These are phyloP conservation scores for Chrysopogon serrulatus DNA, from an alignment of 176 grass and related monocot species.

Conservation along the genomic window DNA sequence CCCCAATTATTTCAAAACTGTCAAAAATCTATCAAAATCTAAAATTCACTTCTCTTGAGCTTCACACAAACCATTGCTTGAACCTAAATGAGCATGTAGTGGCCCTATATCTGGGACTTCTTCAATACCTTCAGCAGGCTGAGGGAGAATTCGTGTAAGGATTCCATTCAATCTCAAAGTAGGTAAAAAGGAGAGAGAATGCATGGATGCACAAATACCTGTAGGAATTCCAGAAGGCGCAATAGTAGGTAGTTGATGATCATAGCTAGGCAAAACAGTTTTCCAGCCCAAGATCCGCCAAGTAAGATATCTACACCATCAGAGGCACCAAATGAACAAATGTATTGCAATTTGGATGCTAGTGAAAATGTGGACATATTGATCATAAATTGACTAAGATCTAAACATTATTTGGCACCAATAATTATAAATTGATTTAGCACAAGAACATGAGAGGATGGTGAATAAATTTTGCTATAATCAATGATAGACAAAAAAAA, in stretches of 20 bases:
- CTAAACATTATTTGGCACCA: neutral
- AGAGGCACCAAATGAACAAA: no score
- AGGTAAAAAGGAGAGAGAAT: neutral
- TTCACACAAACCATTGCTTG: neutral
- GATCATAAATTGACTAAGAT: neutral
- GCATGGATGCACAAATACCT: conserved; percentile 42
- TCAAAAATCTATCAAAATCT: neutral
- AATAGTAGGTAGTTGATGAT: conserved; percentile 73
- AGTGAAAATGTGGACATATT: neutral
- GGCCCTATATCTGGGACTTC: conserved; percentile 70
- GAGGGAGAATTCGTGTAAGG: neutral
- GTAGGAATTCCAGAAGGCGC: conserved; percentile 63
- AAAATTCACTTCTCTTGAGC: neutral
- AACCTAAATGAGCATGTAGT: conserved; percentile 27
- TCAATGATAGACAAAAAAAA: neutral
- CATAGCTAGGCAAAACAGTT: conserved; percentile 82
- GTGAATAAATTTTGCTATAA: neutral
- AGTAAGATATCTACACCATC: conserved; percentile 60
- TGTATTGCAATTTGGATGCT: neutral
- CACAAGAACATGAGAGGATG: neutral
- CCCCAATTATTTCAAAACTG: neutral
- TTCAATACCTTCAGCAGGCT: conserved; percentile 75
- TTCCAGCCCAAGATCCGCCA: conserved; percentile 89
- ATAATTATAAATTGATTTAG: neutral
- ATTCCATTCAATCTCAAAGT: neutral